Evolutionary conservation across 176 grass and related monocot genomes (phyloP).

Genomic region (Elaeis guineensis): DNA sequence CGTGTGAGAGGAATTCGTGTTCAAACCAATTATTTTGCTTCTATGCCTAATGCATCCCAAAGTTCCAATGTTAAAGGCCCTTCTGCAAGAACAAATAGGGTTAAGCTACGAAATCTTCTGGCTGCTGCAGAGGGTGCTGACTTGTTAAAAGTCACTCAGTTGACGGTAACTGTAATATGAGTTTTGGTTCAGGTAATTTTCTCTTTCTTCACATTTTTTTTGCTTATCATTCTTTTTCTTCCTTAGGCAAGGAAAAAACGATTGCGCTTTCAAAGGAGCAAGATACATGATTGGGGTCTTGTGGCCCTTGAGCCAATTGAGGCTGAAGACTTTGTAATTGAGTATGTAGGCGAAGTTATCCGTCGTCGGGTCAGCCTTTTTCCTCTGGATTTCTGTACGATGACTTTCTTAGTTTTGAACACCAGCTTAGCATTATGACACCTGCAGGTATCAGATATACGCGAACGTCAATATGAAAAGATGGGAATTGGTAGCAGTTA

Average conservation of each 20-base stretch:
- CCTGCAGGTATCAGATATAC: constrained; percentile 74
- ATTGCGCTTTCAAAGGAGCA: constrained; percentile 89
- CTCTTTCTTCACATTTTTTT: constrained; percentile 2
- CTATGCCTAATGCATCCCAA: constrained; percentile 30
- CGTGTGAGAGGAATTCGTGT: constrained; percentile 57
- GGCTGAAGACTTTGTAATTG: constrained; percentile 95
- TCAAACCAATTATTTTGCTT: constrained; percentile 38
- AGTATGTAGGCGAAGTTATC: constrained; percentile 96
- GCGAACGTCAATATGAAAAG: constrained; percentile 77
- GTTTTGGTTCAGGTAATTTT: constrained; percentile 3
- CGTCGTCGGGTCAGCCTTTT: constrained; percentile 48
- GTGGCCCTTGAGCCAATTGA: constrained; percentile 89
- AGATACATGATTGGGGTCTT: constrained; percentile 96
- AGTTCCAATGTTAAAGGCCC: constrained; percentile 49
- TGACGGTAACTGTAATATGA: constrained; percentile 39
- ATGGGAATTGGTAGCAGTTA: constrained; percentile 97
- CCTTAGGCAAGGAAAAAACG: constrained; percentile 86
- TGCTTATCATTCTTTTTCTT: constrained; percentile 10
- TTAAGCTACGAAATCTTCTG: constrained; percentile 72
- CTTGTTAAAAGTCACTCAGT: constrained; percentile 75
- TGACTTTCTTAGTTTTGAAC: background rate
- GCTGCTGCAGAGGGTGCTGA: constrained; percentile 73
- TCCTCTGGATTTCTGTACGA: background rate
- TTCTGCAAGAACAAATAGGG: constrained; percentile 88
- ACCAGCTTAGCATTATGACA: constrained; percentile 20